phyloP scores from a whole-genome alignment of 2,329 filamentous ascomycete genomes.

The Akanthomyces uredinophilus region DNA sequence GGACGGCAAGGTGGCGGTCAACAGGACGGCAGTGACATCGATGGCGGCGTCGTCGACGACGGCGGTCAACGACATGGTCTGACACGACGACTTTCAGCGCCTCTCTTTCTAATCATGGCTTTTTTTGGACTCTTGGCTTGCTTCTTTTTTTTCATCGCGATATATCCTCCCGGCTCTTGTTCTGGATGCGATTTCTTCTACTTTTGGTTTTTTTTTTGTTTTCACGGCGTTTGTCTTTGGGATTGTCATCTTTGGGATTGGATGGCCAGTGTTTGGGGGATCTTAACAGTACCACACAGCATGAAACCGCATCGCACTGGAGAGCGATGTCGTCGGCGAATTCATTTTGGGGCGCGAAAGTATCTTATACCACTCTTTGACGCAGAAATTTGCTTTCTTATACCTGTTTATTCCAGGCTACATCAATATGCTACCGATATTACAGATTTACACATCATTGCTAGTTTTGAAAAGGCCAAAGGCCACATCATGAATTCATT shows the following conservation, averaged over 20 bases:
- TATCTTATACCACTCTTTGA: not conserved
- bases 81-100: not conserved
- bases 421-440: not conserved
- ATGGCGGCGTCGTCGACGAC: slow-evolving; percentile 6
- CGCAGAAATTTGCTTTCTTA: not conserved
- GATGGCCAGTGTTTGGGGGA: not conserved
- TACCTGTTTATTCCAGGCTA: not conserved
- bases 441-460: not conserved
- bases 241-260: too few species aligned
- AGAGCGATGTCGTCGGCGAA: not conserved
- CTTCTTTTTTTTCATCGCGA: not conserved
- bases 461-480: not conserved
- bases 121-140: not conserved
- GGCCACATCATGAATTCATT: not conserved
- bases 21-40: not conserved
- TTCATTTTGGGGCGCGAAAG: not conserved
- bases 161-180: not conserved
- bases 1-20: not conserved
- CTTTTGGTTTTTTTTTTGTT: not conserved
- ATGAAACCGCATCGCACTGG: not conserved
- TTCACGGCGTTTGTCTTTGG: not conserved
- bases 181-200: not conserved
- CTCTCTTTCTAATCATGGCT: not conserved
- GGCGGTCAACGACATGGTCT: slow-evolving; percentile 5
- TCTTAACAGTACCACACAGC: not conserved